A percentile compares a stretch with the other conserved stretches of the same genome.
Evolutionary conservation across 1,284 basidiomycete genomes (phyloP).

Genomic region (Porogramme epimiltina): DNA sequence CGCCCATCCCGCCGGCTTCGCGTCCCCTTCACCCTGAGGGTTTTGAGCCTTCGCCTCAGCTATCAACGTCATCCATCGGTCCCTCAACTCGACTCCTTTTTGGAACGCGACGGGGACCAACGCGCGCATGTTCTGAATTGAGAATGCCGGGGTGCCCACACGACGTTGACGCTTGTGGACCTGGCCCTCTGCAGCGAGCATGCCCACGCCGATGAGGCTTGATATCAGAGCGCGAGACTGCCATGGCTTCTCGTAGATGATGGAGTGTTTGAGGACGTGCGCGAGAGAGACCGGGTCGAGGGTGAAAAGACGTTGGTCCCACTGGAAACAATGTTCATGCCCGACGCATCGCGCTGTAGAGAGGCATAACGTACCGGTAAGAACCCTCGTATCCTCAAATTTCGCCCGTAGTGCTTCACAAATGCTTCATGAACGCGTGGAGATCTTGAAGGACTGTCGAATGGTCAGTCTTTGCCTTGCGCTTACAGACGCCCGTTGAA

Average conservation of each 20-base stretch:
- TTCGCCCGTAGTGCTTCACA: constrained; percentile 42
- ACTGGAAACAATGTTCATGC: constrained; percentile 43
- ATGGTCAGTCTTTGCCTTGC: constrained; percentile 2
- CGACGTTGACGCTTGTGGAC: constrained; percentile 75
- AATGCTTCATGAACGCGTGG: constrained; percentile 53
- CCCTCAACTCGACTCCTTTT: constrained; percentile 64
- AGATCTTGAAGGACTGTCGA: constrained; percentile 56
- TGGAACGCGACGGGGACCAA: constrained; percentile 70
- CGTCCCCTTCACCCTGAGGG: constrained; percentile 5
- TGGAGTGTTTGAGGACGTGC: constrained; percentile 69
- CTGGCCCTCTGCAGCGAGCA: constrained; percentile 76
- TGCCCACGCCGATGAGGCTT: constrained; percentile 74
- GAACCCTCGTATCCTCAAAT: constrained; percentile 62
- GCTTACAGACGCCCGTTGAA: no score
- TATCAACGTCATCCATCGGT: constrained; percentile 57
- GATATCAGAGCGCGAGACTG: constrained; percentile 72
- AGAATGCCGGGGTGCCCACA: constrained; percentile 77
- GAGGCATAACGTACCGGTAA: constrained; percentile 57
- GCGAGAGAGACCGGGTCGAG: constrained; percentile 72
- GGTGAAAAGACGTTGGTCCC: constrained; percentile 75
- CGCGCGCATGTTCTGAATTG: constrained; percentile 68
- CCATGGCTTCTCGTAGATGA: constrained; percentile 79
- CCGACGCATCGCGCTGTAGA: background rate
- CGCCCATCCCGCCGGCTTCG: constrained; percentile 28
- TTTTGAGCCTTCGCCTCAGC: constrained; percentile 12